These are phyloP conservation scores for Pseudogymnoascus sp. DNA, from an alignment of 2,329 filamentous ascomycete species.

Conservation along the genomic window DNA sequence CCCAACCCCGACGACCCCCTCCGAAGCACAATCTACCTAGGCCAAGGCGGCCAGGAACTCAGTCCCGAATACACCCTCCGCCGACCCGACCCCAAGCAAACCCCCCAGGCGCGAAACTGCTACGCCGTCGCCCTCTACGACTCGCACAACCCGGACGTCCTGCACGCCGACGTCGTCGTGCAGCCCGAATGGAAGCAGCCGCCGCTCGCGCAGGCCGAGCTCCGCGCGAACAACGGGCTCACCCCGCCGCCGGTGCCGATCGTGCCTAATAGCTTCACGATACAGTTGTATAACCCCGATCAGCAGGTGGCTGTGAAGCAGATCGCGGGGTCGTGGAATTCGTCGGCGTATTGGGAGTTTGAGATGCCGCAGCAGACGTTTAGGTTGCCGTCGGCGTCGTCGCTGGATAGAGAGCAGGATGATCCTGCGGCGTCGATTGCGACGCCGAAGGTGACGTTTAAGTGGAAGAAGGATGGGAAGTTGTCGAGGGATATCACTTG, in stretches of 20 bases:
- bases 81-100: constrained; percentile 60
- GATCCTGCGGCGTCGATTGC: constrained; percentile 49
- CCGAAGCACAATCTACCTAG: constrained; percentile 49
- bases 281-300: constrained; percentile 92
- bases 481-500: constrained; percentile 84
- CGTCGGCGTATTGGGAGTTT: constrained; percentile 80
- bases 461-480: constrained; percentile 83
- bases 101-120: constrained; percentile 66
- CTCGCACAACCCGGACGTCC: constrained; percentile 68
- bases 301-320: constrained; percentile 67
- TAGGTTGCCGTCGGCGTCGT: constrained; percentile 68
- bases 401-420: constrained; percentile 65
- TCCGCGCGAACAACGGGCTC: constrained; percentile 62
- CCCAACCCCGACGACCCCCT: constrained; percentile 45
- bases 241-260: constrained; percentile 62
- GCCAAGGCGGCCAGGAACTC: constrained; percentile 74
- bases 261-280: constrained; percentile 69
- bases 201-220: constrained; percentile 71
- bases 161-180: constrained; percentile 82
- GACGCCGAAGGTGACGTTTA: constrained; percentile 73
- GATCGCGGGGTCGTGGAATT: constrained; percentile 72
- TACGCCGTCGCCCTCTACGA: constrained; percentile 86
- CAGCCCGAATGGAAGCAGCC: constrained; percentile 82
- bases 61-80: constrained; percentile 73
- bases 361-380: constrained; percentile 85